A percentile compares a stretch with the other conserved stretches of the same genome.
Conservation (phyloP, 1,284 basidiomycete species). For the Rhodotorula sp. region DNA sequence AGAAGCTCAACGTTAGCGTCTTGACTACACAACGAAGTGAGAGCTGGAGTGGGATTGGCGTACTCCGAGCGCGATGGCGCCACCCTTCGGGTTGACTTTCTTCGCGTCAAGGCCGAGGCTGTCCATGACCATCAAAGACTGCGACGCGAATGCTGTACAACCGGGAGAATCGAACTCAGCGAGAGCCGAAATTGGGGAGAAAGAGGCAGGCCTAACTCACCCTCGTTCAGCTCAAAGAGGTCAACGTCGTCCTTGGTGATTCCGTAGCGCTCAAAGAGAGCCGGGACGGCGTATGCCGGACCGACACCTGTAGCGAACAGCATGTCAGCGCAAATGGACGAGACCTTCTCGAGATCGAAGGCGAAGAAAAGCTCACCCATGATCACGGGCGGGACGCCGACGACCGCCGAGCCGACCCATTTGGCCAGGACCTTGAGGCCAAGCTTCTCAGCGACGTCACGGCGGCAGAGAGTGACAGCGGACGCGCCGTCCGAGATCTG, state of each 20-base stretch:
- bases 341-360: background rate
- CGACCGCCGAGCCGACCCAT: slow-evolving; percentile 50
- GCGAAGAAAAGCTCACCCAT: slow-evolving; percentile 41
- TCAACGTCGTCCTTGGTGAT: slow-evolving; percentile 43
- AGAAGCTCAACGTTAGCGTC: background rate
- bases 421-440: slow-evolving; percentile 50
- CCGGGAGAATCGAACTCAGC: background rate
- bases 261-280: slow-evolving; percentile 39
- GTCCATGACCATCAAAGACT: slow-evolving; percentile 51
- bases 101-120: slow-evolving; percentile 47
- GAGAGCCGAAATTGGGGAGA: background rate
- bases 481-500: slow-evolving; percentile 53
- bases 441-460: slow-evolving; percentile 51
- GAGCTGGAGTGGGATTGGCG: background rate
- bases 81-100: slow-evolving; percentile 52
- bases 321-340: background rate
- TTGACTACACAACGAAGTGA: too few species aligned
- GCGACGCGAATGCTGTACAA: slow-evolving; percentile 51
- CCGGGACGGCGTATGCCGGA: slow-evolving; percentile 43
- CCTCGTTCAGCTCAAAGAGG: slow-evolving; percentile 44
- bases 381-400: slow-evolving; percentile 45
- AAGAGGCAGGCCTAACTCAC: background rate
- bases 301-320: slow-evolving; percentile 40
- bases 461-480: slow-evolving; percentile 49
- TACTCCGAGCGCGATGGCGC: slow-evolving; percentile 51